Evolutionary conservation across 768 basidiomycete genomes (phyloP), one percentile per base, ranked within the genome.

Genomic region (Phylloporus arenicola): DNA sequence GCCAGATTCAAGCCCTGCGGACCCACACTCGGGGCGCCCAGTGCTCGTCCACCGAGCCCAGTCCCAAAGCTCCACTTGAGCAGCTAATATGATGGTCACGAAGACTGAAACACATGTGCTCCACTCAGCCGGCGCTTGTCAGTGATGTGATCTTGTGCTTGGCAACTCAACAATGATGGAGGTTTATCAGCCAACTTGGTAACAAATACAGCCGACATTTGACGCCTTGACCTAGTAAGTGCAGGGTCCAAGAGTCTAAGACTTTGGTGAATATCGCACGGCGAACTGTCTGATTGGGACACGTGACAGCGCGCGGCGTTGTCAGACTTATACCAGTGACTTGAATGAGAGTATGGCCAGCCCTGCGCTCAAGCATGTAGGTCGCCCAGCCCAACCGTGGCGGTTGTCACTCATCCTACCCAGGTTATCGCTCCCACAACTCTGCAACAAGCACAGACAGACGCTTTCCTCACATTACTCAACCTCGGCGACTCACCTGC

Each of bases 401-500:
- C 11, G 3, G 35, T 55, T 53, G 43, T 48, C n/a, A n/a, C 43
- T 74, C 69, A 68, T 47, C 68, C 64, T 57, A 57, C 59, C 46
- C 53, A 77, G 63, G 69, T 67, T 30, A 67, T 72, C 44, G 62
- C 78, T 9, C 64, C 78, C 37, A 64, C 73, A 40, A 88, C 91
- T 3, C 77, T 99, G 42, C 92, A 96, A 60, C 85, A 92, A 65
- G 79, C 84, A 4, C 96, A 98, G 70, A 92, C 92, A 13, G 76
- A 79, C 55, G 87, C 93, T 3, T 75, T 99, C 33, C 79, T 94
- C 24, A 78, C 84, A 13, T 73, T 99, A 25, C 82, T 99, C 57
- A 94, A 91, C 67, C 81, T 97, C 58, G 92, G 92, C 65, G 75
- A 80, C 34, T 72, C 84, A 13, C 57, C 67, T 4, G 50, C 41